Percentiles rank a stretch among this genome's conserved stretches.
Evolutionary conservation across 495 filamentous ascomycete genomes (phyloP).

Genomic region (Xylaria castorea): DNA sequence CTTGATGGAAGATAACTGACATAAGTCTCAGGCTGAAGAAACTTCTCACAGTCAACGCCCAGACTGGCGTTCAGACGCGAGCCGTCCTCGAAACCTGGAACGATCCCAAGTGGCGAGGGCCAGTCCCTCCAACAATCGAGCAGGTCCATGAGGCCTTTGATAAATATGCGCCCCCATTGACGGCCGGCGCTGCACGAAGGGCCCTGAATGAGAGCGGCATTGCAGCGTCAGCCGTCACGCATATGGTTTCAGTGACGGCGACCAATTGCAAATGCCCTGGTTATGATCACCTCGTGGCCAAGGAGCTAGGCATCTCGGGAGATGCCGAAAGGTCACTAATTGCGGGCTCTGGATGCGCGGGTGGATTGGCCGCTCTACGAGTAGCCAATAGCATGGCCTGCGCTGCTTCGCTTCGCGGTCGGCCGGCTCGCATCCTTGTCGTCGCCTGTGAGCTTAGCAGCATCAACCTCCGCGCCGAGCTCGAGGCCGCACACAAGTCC

Average conservation of each 20-base stretch:
- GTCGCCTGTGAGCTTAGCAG: conserved; percentile 55
- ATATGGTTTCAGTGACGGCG: conserved; percentile 53
- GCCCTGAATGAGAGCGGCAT: conserved; percentile 47
- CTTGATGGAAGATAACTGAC: background rate
- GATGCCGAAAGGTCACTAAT: conserved; percentile 49
- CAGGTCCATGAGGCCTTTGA: conserved; percentile 23
- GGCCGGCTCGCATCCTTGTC: conserved; percentile 43
- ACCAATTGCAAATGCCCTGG: conserved; percentile 54
- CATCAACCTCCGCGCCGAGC: conserved; percentile 45
- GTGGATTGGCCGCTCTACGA: conserved; percentile 54
- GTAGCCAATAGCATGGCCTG: conserved; percentile 49
- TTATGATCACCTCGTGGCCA: conserved; percentile 51
- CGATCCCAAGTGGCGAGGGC: conserved; percentile 20
- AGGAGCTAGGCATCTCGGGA: conserved; percentile 41
- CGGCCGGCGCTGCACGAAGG: conserved; percentile 47
- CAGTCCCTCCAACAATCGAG: conserved; percentile 23
- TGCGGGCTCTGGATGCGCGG: conserved; percentile 55
- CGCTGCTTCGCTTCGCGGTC: conserved; percentile 43
- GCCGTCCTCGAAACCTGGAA: conserved; percentile 26
- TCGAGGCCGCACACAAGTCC: conserved; percentile 42
- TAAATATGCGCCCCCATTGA: conserved; percentile 30
- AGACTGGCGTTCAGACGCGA: conserved; percentile 16
- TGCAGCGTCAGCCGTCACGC: conserved; percentile 45
- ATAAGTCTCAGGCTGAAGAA: conserved; percentile 15
- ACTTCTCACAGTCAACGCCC: conserved; percentile 14